Evolutionary conservation across 768 basidiomycete genomes (phyloP), one percentile per base, ranked within the genome.

Genomic region (Sarcomyxa edulis): DNA sequence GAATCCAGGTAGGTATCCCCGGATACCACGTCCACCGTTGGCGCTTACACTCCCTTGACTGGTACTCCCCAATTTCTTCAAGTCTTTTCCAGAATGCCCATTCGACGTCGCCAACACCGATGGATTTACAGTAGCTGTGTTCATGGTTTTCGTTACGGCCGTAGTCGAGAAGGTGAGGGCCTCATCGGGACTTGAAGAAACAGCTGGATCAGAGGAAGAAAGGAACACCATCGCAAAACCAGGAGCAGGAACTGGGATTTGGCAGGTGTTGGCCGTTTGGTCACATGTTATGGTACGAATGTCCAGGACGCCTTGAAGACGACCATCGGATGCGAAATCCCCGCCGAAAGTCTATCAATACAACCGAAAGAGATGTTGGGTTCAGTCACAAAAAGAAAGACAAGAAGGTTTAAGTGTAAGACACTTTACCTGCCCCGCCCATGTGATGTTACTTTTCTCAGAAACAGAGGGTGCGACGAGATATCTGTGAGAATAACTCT

Each of bases 171-270:
- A 84, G 11, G 77, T 80, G 45, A 33, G 45, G 5, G 60, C 59
- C 3, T 54, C 37, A 14, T 47, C 49, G 6, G 55, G 51, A 14
- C 52, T 53, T 4, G 56, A 51, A 31, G 54, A 60, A 3, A 46
- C 37, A 21, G 65, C 48, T 3, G 68, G 65, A 19, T 58, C 67
- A 20, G 54, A 46, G 31, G 65, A 56, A 4, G 62, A 69, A 12
- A 88, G 62, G 66, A 84, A 87, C 27, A 89, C 83, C 24, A 90
- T 64, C 1, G 80, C 84, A 24, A 75, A 75, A 20, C 71, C 72
- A 0, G 88, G 86, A 0, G 84, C 82, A 11, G 74, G 72, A 18
- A 87, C 79, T n/a, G 58, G 60, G 41, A 88, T 66, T 15, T 60
- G 53, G 59, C 86, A 89, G 2, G 67, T 61, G 44, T 69, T 65